Conservation (phyloP, 257 asterid species). For the Plantago major region DNA sequence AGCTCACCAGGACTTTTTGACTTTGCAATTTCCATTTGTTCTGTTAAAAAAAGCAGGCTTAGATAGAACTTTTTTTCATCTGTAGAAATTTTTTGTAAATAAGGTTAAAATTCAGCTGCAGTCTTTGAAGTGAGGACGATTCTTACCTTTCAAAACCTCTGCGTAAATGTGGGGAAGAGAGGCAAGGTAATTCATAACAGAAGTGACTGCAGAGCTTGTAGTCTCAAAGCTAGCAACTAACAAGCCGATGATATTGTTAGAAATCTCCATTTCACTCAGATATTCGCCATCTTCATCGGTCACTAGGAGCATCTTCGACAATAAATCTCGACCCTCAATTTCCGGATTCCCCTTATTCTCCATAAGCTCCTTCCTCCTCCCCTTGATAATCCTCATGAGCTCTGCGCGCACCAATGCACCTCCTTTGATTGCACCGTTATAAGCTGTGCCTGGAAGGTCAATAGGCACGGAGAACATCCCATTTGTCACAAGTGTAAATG, state of each 20-base stretch:
- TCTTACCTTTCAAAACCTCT: conserved; percentile 39
- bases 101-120: background rate
- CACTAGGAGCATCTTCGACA: conserved; percentile 46
- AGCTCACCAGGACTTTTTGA: conserved; percentile 37
- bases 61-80: background rate
- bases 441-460: conserved; percentile 52
- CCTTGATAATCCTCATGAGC: conserved; percentile 43
- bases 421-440: conserved; percentile 42
- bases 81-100: background rate
- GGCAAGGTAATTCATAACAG: conserved; percentile 45
- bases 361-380: conserved; percentile 44
- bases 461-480: conserved; percentile 49
- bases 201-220: conserved; percentile 43
- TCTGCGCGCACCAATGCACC: conserved; percentile 41
- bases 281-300: conserved; percentile 43
- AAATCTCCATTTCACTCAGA: conserved; percentile 57
- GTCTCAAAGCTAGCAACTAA: conserved; percentile 55
- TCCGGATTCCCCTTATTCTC: conserved; percentile 22
- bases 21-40: conserved; percentile 43
- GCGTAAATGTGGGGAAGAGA: conserved; percentile 51
- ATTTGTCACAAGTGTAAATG: conserved; percentile 33
- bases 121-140: background rate
- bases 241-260: conserved; percentile 36
- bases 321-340: conserved; percentile 34
- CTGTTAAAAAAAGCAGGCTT: conserved; percentile 16